phyloP scores from a whole-genome alignment of 2,329 filamentous ascomycete species.

The Penicillium sp. region DNA sequence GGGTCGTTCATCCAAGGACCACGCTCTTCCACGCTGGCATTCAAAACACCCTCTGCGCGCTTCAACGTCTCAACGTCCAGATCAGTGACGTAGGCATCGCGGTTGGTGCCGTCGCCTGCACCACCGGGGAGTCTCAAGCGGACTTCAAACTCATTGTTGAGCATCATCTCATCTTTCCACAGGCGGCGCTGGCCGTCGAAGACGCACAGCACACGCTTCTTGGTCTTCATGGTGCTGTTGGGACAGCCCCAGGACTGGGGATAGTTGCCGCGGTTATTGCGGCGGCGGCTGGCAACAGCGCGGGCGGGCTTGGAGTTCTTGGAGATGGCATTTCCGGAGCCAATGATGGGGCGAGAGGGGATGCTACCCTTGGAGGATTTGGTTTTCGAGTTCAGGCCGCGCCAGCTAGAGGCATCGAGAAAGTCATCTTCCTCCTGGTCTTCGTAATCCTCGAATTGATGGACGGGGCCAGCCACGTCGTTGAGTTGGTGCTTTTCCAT shows the following conservation, averaged over 20 bases:
- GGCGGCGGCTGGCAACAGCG: slow-evolving; percentile 59
- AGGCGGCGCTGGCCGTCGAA: slow-evolving; percentile 84
- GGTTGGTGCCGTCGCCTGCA: slow-evolving; percentile 78
- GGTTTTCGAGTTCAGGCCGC: slow-evolving; percentile 46
- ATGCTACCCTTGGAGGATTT: slow-evolving; percentile 52
- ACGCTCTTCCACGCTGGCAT: slow-evolving; percentile 79
- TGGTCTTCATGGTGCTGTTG: slow-evolving; percentile 93
- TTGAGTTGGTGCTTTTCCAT: slow-evolving; percentile 57
- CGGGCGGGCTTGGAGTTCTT: slow-evolving; percentile 59
- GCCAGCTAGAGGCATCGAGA: slow-evolving; percentile 43
- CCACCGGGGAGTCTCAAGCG: slow-evolving; percentile 73
- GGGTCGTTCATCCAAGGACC: slow-evolving; percentile 64
- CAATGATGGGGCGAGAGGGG: slow-evolving; percentile 49
- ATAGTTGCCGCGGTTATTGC: slow-evolving; percentile 91
- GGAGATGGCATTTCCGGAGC: slow-evolving; percentile 44
- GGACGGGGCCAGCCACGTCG: slow-evolving; percentile 48
- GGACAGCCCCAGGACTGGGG: slow-evolving; percentile 91
- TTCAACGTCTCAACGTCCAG: slow-evolving; percentile 86
- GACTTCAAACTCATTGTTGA: slow-evolving; percentile 90
- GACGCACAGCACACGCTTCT: slow-evolving; percentile 90
- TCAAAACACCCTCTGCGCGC: slow-evolving; percentile 78
- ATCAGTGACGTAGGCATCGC: slow-evolving; percentile 80
- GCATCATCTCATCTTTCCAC: slow-evolving; percentile 99
- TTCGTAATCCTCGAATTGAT: slow-evolving; percentile 49
- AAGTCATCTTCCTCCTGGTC: slow-evolving; percentile 57